Percentiles rank a stretch among this genome's conserved stretches.
Conservation (phyloP, 2,329 filamentous ascomycete genomes). For the Akanthomyces muscarius region DNA sequence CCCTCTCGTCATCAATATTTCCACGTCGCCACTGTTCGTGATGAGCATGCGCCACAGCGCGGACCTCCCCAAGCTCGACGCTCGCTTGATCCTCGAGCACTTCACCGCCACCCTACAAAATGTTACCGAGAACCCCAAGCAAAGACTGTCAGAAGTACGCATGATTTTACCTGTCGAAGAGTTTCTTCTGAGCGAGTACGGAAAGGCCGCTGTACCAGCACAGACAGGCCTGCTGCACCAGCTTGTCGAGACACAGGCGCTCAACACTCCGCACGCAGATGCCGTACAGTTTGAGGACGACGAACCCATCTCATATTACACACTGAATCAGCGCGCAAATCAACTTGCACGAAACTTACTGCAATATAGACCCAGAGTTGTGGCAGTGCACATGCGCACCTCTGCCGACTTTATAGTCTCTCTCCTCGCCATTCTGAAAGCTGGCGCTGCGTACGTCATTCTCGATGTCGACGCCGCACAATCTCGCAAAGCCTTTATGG, state of each 20-base stretch:
- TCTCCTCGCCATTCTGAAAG: constrained; percentile 8
- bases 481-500: background rate
- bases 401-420: background rate
- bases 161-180: background rate
- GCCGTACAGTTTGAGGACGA: background rate
- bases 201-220: background rate
- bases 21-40: background rate
- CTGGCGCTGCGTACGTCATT: constrained; percentile 21
- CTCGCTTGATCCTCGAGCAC: background rate
- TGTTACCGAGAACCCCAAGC: background rate
- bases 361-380: background rate
- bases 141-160: background rate
- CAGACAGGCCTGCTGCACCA: background rate
- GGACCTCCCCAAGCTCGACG: background rate
- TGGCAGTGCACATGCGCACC: background rate
- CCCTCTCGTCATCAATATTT: background rate
- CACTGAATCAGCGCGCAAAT: background rate
- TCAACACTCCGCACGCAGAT: background rate
- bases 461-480: constrained; percentile 12
- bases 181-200: background rate
- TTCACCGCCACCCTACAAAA: background rate
- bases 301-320: background rate
- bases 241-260: background rate
- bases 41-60: background rate
- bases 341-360: background rate